Base-by-base conservation (phyloP, 2,329 filamentous ascomycete genomes). In the Pyrenochaeta sp. region DNA sequence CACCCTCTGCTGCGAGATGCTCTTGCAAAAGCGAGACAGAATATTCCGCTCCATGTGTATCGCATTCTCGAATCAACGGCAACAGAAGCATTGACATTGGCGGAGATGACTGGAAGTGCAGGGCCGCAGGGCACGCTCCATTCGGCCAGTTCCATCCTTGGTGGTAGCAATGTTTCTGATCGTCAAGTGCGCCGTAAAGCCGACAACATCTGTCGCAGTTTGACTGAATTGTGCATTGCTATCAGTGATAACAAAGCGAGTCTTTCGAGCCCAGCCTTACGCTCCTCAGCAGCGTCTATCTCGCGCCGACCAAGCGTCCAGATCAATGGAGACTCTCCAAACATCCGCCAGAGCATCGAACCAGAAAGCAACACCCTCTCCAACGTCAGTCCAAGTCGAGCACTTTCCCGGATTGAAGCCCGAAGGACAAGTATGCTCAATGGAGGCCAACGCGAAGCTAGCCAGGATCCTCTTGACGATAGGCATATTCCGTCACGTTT, bases 181-280 rank as follows among this genome's bases (percentile, higher is more conserved):
- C 84, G 94, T 36, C 90, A 96, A 66, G 79, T 96, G 11, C 85
- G 91, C 35, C 85, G 93, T 51, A 96, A 96, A 71, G 90, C 90
- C 19, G 93, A 99, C 66, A 91, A 88, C 63, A 85, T 99, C 66
- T 97, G 94, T 68, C 87, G 93, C 40, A 94, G 89, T 63, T 75
- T 99, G 54, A 97, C 93, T 0, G 94, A 99, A 70, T 79, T 99
- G 6, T 96, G 90, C 65, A 82, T 99, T 42, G 89, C 91, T 1
- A 76, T 99, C 10, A 76, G 72, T 52, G 75, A 78, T 18, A 61
- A 47, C 20, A 71, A 71, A 36, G 38, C 56, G 21, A 57, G 40
- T 32, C 35, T 66, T 9, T 41, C 58, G 29, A 69, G 68, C 32
- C 65, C 68, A 7, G 67, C 65, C 2, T 39, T 68, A 19, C 48